phyloP scores from a whole-genome alignment of 2,329 filamentous ascomycete genomes.

The Monosporascus sp. region DNA sequence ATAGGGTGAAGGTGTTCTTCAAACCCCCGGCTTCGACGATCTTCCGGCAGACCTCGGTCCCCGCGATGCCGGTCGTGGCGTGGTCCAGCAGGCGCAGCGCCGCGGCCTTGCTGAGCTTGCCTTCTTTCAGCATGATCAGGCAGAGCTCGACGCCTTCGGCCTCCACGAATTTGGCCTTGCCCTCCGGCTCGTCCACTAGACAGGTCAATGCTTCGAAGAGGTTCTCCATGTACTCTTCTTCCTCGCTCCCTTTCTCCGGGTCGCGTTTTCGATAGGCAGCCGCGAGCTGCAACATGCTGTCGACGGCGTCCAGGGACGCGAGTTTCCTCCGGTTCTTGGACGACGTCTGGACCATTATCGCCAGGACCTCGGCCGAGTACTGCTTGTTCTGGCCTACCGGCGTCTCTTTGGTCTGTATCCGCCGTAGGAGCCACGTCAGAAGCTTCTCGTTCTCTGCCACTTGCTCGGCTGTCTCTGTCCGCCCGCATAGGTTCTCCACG shows the following conservation, averaged over 20 bases:
- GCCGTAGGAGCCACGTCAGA: conserved; percentile 69
- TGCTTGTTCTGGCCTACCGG: conserved; percentile 85
- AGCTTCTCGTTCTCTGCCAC: conserved; percentile 66
- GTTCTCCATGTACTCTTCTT: conserved; percentile 94
- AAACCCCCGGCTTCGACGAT: conserved; percentile 80
- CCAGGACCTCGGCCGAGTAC: conserved; percentile 86
- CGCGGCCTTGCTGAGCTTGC: conserved; percentile 73
- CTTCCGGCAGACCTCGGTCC: conserved; percentile 62
- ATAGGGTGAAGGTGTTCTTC: conserved; percentile 78
- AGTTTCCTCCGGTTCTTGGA: conserved; percentile 59
- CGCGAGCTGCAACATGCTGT: conserved; percentile 75
- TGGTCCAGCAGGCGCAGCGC: conserved; percentile 83
- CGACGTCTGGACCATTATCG: conserved; percentile 79
- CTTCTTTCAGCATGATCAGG: conserved; percentile 86
- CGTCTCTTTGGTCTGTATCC: conserved; percentile 65
- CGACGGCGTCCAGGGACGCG: conserved; percentile 64
- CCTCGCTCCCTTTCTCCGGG: conserved; percentile 76
- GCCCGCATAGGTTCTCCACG: conserved; percentile 75
- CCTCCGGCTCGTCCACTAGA: conserved; percentile 66
- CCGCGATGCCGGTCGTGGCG: conserved; percentile 46
- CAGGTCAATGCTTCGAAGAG: conserved; percentile 83
- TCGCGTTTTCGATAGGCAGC: conserved; percentile 82
- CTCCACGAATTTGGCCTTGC: conserved; percentile 78
- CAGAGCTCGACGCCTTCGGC: conserved; percentile 89
- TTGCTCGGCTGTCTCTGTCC: conserved; percentile 57